These are phyloP conservation scores for Astrocystis sublimbata DNA, from an alignment of 495 filamentous ascomycete genomes.

Conservation along the genomic window DNA sequence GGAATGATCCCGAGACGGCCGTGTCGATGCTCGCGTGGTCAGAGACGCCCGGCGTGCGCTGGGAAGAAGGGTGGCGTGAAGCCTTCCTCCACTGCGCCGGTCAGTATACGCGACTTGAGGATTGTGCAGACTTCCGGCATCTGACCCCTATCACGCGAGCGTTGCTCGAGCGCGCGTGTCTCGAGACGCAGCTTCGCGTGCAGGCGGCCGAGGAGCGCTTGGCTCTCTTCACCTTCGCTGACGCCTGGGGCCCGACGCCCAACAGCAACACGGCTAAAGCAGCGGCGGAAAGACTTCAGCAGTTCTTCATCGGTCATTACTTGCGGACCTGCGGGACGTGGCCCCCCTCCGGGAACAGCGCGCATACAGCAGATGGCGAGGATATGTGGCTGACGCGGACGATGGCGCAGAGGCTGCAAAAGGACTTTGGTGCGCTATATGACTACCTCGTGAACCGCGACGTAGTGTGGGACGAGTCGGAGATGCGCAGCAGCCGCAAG, in stretches of 20 bases:
- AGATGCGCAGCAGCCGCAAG: slow-evolving; percentile 57
- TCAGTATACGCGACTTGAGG: slow-evolving; percentile 59
- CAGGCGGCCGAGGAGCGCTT: slow-evolving; percentile 62
- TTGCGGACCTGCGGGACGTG: slow-evolving; percentile 53
- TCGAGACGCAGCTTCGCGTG: slow-evolving; percentile 64
- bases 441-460: slow-evolving; percentile 73
- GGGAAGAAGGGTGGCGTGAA: slow-evolving; percentile 67
- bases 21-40: slow-evolving; percentile 65
- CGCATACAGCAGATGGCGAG: slow-evolving; percentile 44
- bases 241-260: slow-evolving; percentile 57
- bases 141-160: slow-evolving; percentile 64
- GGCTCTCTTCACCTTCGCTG: slow-evolving; percentile 58
- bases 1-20: slow-evolving; percentile 61
- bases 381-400: slow-evolving; percentile 63
- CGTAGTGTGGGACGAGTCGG: slow-evolving; percentile 61
- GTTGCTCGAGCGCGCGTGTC: slow-evolving; percentile 60
- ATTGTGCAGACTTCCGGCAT: slow-evolving; percentile 56
- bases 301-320: slow-evolving; percentile 59
- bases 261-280: slow-evolving; percentile 40
- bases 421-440: slow-evolving; percentile 68
- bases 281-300: slow-evolving; percentile 56
- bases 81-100: slow-evolving; percentile 68
- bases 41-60: slow-evolving; percentile 59
- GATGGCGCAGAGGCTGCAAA: slow-evolving; percentile 58
- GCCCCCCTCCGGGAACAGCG: slow-evolving; percentile 51